Conservation (phyloP, 495 filamentous ascomycete species). For the Aspergillus asperescens region DNA sequence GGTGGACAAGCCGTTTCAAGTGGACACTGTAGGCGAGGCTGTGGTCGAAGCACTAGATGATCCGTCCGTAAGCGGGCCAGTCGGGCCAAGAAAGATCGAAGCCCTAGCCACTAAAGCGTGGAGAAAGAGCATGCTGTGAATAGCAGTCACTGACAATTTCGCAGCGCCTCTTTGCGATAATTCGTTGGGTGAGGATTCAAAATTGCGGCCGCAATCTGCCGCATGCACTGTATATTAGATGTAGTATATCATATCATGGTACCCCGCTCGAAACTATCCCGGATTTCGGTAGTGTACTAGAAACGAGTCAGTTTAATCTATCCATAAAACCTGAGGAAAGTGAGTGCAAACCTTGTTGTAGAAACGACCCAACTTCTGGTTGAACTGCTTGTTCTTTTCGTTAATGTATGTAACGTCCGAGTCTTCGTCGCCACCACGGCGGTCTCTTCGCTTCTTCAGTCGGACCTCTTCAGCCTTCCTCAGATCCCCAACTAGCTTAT, state of each 20-base stretch:
- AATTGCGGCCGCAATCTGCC: background rate
- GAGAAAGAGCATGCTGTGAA: constrained; percentile 75
- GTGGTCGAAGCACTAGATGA: constrained; percentile 75
- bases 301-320: constrained; percentile 29
- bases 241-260: constrained; percentile 51
- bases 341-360: constrained; percentile 75
- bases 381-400: constrained; percentile 99
- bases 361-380: constrained; percentile 89
- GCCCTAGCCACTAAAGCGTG: constrained; percentile 67
- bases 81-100: constrained; percentile 67
- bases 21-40: constrained; percentile 77
- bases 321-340: background rate
- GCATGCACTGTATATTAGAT: constrained; percentile 2
- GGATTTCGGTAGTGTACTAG: constrained; percentile 89
- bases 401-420: constrained; percentile 98
- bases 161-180: background rate
- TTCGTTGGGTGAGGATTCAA: background rate
- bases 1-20: constrained; percentile 79
- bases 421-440: constrained; percentile 67
- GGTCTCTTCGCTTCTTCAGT: constrained; percentile 76
- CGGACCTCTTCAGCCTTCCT: constrained; percentile 82
- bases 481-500: constrained; percentile 79
- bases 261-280: constrained; percentile 95
- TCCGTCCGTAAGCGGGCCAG: constrained; percentile 59
- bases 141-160: background rate